A percentile compares a stretch with the other conserved stretches of the same genome.
phyloP scores from a whole-genome alignment of 108 stramenopile species.

The Seminavis robusta region DNA sequence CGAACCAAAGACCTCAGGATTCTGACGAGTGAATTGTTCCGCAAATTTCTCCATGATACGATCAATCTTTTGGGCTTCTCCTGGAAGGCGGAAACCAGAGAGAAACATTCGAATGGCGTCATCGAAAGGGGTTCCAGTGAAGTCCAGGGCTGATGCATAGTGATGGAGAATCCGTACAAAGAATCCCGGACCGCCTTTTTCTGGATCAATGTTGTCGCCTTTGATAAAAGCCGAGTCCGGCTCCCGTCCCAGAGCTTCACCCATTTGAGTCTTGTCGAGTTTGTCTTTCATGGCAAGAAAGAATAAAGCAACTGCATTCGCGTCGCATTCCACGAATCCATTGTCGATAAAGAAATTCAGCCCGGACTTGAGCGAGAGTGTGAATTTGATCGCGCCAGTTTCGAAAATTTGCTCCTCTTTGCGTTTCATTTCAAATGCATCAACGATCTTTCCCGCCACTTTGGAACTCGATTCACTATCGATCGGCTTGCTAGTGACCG shows the following conservation, averaged over 20 bases:
- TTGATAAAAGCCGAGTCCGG: conserved; percentile 89
- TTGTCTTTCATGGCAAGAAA: conserved; percentile 83
- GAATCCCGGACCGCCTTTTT: conserved; percentile 85
- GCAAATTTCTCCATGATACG: conserved; percentile 99
- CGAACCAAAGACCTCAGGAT: conserved; percentile 87
- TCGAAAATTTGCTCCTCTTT: conserved; percentile 86
- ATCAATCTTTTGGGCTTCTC: conserved; percentile 99
- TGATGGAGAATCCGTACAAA: conserved; percentile 88
- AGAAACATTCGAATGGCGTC: conserved; percentile 96
- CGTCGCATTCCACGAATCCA: conserved; percentile 82
- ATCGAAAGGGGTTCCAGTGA: conserved; percentile 87
- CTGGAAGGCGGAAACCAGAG: conserved; percentile 96
- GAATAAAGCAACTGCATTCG: conserved; percentile 85
- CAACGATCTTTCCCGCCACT: conserved; percentile 29
- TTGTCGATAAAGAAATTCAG: conserved; percentile 84
- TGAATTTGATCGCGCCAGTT: conserved; percentile 93
- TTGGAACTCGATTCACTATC: conserved; percentile 6
- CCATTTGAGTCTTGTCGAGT: conserved; percentile 99
- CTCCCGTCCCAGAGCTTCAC: conserved; percentile 96
- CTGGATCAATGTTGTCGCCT: conserved; percentile 52
- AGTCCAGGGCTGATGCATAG: conserved; percentile 89
- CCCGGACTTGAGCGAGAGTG: conserved; percentile 87
- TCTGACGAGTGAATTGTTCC: conserved; percentile 89
- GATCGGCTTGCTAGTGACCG: neutral
- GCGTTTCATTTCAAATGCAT: conserved; percentile 78